These are phyloP conservation scores for Dryas octopetala DNA, from an alignment of 306 rosid species.

Conservation along the genomic window DNA sequence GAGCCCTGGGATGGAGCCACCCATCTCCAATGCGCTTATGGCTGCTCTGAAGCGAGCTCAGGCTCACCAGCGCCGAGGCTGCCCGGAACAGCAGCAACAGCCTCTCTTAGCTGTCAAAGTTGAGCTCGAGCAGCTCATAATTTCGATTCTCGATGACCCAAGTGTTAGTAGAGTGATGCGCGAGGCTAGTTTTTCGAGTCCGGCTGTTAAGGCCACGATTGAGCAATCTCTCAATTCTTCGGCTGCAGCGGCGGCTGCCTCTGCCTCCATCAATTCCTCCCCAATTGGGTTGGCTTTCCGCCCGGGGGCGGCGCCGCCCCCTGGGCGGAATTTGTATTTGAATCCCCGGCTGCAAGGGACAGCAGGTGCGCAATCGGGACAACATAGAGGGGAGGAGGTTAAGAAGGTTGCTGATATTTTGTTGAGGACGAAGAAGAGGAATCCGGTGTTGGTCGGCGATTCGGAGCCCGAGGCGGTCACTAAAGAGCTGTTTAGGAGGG, in stretches of 20 bases:
- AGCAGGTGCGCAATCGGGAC: slow-evolving; percentile 40
- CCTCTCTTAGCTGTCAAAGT: slow-evolving; percentile 93
- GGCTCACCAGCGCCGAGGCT: slow-evolving; percentile 96
- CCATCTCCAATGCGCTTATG: slow-evolving; percentile 90
- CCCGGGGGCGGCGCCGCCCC: slow-evolving; percentile 24
- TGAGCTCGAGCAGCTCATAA: slow-evolving; percentile 87
- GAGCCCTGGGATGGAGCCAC: slow-evolving; percentile 68
- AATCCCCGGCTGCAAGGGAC: slow-evolving; percentile 79
- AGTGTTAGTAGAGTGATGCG: slow-evolving; percentile 97
- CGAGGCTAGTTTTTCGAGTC: slow-evolving; percentile 91
- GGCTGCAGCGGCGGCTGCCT: slow-evolving; percentile 31
- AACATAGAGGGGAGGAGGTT: slow-evolving; percentile 67
- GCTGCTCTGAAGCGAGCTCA: slow-evolving; percentile 96
- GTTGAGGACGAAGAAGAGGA: slow-evolving; percentile 60
- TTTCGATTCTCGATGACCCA: slow-evolving; percentile 93
- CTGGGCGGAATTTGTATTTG: slow-evolving; percentile 58
- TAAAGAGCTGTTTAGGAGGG: slow-evolving; percentile 63
- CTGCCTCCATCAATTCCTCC: slow-evolving; percentile 38
- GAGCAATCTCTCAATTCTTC: slow-evolving; percentile 69
- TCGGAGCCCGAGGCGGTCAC: slow-evolving; percentile 81
- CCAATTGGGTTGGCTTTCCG: slow-evolving; percentile 72
- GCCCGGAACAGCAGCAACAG: slow-evolving; percentile 96
- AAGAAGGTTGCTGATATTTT: slow-evolving; percentile 63
- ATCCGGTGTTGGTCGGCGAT: slow-evolving; percentile 91
- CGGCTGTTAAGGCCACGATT: slow-evolving; percentile 84